Conservation (phyloP, 2,329 filamentous ascomycete species). For the Sporothrix brasiliensis region DNA sequence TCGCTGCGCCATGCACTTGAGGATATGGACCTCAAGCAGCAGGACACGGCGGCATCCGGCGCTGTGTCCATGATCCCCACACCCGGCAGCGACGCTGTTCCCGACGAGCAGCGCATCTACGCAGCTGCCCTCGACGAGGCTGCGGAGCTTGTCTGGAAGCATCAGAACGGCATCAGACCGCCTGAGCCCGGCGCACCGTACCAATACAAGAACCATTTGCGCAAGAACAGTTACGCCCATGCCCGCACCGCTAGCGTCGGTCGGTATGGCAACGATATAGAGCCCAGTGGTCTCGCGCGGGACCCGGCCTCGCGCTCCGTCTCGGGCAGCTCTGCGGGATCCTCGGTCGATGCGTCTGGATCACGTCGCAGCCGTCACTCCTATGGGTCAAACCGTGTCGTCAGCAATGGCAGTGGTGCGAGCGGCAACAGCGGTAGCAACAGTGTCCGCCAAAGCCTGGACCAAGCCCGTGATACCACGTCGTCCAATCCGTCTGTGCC, state of each 20-base stretch:
- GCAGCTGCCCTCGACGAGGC: conserved; percentile 74
- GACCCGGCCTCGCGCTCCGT: conserved; percentile 51
- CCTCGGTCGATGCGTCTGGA: conserved; percentile 49
- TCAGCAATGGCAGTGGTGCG: conserved; percentile 39
- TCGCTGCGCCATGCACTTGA: conserved; percentile 73
- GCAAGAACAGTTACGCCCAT: conserved; percentile 71
- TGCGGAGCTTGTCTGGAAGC: conserved; percentile 76
- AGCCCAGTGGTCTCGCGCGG: conserved; percentile 52
- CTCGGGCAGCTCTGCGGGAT: conserved; percentile 55
- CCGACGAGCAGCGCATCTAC: conserved; percentile 63
- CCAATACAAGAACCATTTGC: conserved; percentile 68
- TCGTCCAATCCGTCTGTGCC: not conserved
- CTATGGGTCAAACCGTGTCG: conserved; percentile 36
- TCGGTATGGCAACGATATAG: conserved; percentile 52
- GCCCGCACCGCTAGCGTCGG: conserved; percentile 64
- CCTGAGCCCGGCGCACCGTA: conserved; percentile 66
- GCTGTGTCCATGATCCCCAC: conserved; percentile 31
- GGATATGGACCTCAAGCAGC: conserved; percentile 64
- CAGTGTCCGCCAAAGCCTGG: conserved; percentile 42
- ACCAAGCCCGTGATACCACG: conserved; percentile 35
- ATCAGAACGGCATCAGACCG: conserved; percentile 62
- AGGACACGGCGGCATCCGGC: conserved; percentile 29
- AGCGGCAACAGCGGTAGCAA: conserved; percentile 34
- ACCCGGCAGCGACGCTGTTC: conserved; percentile 57
- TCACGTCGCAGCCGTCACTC: conserved; percentile 43